These are phyloP conservation scores for Aureoboletus auriporus DNA, from an alignment of 768 basidiomycete genomes.

Conservation along the genomic window DNA sequence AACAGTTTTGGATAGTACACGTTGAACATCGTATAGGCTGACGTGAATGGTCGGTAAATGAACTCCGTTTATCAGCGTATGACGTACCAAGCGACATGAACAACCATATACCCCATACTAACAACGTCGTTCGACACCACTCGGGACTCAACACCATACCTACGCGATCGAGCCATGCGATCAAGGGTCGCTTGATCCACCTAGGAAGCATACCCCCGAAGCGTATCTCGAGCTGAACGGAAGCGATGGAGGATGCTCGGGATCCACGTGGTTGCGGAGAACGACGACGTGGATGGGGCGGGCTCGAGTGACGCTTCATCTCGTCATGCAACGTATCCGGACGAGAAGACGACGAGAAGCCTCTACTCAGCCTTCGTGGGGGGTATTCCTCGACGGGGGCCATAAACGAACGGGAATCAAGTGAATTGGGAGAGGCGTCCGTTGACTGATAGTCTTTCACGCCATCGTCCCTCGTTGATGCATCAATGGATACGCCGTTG, in stretches of 20 bases:
- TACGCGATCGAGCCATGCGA: slow-evolving; percentile 67
- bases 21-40: slow-evolving; percentile 90
- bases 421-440: slow-evolving; percentile 26
- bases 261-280: slow-evolving; percentile 9
- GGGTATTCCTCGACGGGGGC: slow-evolving; percentile 26
- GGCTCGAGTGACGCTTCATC: slow-evolving; percentile 10
- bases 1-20: slow-evolving; percentile 85
- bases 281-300: background rate
- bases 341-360: slow-evolving; percentile 20
- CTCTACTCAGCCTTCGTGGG: slow-evolving; percentile 14
- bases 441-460: slow-evolving; percentile 27
- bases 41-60: background rate
- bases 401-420: slow-evolving; percentile 23
- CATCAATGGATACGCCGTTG: slow-evolving; percentile 3
- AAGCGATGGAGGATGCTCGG: slow-evolving; percentile 37
- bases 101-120: slow-evolving; percentile 79
- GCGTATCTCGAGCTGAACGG: slow-evolving; percentile 36
- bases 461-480: slow-evolving; percentile 13
- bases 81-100: slow-evolving; percentile 69
- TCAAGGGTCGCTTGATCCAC: slow-evolving; percentile 54
- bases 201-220: slow-evolving; percentile 47
- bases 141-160: slow-evolving; percentile 68
- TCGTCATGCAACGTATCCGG: slow-evolving; percentile 9
- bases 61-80: background rate
- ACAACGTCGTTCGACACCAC: slow-evolving; percentile 71